These are phyloP conservation scores for Suillus variegatus DNA, from an alignment of 768 basidiomycete genomes.

Conservation along the genomic window DNA sequence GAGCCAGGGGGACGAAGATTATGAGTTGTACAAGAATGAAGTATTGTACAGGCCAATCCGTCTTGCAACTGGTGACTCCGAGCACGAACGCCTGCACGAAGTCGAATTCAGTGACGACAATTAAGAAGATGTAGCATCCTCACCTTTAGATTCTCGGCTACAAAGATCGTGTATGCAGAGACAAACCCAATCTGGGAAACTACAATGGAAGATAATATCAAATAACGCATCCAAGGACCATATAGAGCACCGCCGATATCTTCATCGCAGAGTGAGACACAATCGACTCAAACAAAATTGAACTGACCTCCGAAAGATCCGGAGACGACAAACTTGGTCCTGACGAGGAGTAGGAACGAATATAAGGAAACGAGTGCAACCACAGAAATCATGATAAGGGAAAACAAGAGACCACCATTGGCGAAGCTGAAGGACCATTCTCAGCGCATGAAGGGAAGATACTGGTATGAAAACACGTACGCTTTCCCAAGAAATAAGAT, in stretches of 20 bases:
- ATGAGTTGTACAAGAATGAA: constrained; percentile 84
- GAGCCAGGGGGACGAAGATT: constrained; percentile 86
- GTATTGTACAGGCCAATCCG: constrained; percentile 65
- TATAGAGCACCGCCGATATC: constrained; percentile 94
- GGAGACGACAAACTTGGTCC: constrained; percentile 84
- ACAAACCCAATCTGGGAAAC: constrained; percentile 91
- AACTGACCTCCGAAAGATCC: constrained; percentile 89
- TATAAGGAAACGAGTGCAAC: constrained; percentile 89
- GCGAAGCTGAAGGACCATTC: constrained; percentile 61
- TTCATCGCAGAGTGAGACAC: constrained; percentile 27
- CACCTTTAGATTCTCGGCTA: constrained; percentile 83
- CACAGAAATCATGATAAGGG: constrained; percentile 67
- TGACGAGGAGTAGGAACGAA: constrained; percentile 89
- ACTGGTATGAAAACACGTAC: constrained; percentile 43
- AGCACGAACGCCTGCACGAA: constrained; percentile 73
- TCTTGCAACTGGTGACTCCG: constrained; percentile 76
- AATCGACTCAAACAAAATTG: constrained; percentile 4
- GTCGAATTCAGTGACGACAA: constrained; percentile 5
- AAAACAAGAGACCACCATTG: constrained; percentile 95
- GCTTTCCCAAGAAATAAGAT: constrained; percentile 95
- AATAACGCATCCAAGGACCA: constrained; percentile 89
- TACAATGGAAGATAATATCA: constrained; percentile 85
- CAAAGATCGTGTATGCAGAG: constrained; percentile 92
- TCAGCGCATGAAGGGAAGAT: constrained; percentile 10
- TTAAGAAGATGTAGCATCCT: neutral